A percentile compares a stretch with the other conserved stretches of the same genome.
phyloP scores from a whole-genome alignment of 805 yeast genomes.

The Yamadazyma scolyti region DNA sequence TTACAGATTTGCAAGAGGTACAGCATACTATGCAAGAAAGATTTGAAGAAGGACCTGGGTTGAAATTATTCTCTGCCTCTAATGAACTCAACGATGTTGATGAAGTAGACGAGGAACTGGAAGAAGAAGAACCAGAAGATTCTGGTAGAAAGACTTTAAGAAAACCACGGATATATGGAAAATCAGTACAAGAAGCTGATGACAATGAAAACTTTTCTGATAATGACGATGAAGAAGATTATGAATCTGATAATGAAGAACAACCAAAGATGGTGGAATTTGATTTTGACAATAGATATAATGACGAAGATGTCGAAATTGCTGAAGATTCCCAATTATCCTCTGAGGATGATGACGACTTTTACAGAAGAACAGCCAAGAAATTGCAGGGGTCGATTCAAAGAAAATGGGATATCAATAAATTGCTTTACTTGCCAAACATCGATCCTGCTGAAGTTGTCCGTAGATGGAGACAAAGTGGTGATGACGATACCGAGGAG shows the following conservation, averaged over 20 bases:
- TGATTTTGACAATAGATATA: constrained; percentile 38
- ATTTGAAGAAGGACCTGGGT: constrained; percentile 60
- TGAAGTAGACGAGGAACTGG: constrained; percentile 38
- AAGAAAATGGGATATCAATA: constrained; percentile 74
- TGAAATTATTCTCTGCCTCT: constrained; percentile 68
- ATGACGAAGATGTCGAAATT: constrained; percentile 35
- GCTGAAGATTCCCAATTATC: constrained; percentile 48
- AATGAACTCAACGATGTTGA: constrained; percentile 39
- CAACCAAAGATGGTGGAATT: constrained; percentile 44
- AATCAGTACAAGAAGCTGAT: constrained; percentile 45
- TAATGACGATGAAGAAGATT: constrained; percentile 41
- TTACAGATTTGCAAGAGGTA: constrained; percentile 75
- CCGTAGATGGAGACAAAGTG: constrained; percentile 62
- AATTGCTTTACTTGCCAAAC: constrained; percentile 74
- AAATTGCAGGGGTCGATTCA: constrained; percentile 52
- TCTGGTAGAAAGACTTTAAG: constrained; percentile 68
- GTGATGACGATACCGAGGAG: constrained; percentile 38
- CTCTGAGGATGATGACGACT: constrained; percentile 35
- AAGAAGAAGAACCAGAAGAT: constrained; percentile 29
- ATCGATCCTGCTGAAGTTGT: constrained; percentile 71
- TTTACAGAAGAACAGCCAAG: constrained; percentile 52
- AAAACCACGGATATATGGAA: constrained; percentile 56
- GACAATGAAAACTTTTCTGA: constrained; percentile 34
- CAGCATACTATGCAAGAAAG: constrained; percentile 56
- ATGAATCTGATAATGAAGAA: constrained; percentile 33